Base-by-base conservation (phyloP, 495 filamentous ascomycete genomes). In the Amniculicola lignicola region DNA sequence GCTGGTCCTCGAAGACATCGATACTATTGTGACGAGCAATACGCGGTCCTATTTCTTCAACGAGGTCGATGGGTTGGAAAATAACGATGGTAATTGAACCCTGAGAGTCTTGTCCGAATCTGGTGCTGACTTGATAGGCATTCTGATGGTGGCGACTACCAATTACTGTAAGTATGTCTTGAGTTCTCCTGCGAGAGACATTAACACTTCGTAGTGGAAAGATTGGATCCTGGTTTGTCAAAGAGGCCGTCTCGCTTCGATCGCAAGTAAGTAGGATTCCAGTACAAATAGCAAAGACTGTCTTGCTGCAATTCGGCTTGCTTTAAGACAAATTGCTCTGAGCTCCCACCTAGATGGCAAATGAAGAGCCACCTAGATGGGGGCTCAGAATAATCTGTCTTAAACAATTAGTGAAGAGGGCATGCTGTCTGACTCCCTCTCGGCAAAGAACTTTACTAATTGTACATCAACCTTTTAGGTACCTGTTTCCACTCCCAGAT, bases 41-140 rank as follows among this genome's bases (percentile, higher is more conserved):
- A 77, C 81, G 18, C 69, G 82, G 11, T 78, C 74, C 50, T 87
- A 83, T 69, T 88, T 88, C 62, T 73, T 88, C 44, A 88, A 88
- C 61, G 82, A 88, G 58, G 77, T 87, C 2, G 84, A 88, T 56
- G 85, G 85, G 0, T 69, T 88, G 18, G 82, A 81, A 57, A 75
- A 72, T 55, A 86, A 86, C 58, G 78, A 85, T 62, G 83, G 58
- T 47, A n/a, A 33, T 7, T n/a, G n/a, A n/a, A n/a, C n/a, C n/a
- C n/a, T n/a, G n/a, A n/a, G n/a, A n/a, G n/a, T n/a, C n/a, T n/a
- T n/a, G n/a, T n/a, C n/a, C n/a, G n/a, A n/a, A n/a, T n/a, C n/a
- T n/a, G n/a, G n/a, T n/a, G n/a, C n/a, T n/a, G n/a, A 42, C 16
- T 10, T 37, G 15, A n/a, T 16, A 54, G 53, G 82, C 29, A 82